Evolutionary conservation across 768 basidiomycete genomes (phyloP).

Genomic region (Tulasnella sp.): DNA sequence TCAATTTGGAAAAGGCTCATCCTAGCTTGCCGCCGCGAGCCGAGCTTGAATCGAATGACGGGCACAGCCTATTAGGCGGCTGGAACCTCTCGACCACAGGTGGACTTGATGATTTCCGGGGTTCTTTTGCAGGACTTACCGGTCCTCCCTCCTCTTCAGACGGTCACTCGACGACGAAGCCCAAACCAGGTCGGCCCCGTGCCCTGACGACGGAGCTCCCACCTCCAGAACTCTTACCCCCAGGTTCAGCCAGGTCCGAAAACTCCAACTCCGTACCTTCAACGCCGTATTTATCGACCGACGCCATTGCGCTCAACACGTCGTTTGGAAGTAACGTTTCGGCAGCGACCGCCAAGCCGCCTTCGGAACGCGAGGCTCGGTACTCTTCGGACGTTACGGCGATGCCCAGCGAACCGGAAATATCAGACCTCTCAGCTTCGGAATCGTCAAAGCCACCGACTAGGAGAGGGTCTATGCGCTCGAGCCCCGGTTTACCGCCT

Average conservation of each 20-base stretch:
- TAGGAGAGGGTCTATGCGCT: not conserved
- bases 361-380: not conserved
- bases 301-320: not conserved
- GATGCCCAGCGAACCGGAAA: not conserved
- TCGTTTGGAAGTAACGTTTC: not conserved
- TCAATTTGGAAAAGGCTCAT: not conserved
- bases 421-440: not conserved
- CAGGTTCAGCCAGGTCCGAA: not conserved
- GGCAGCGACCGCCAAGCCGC: not conserved
- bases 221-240: not conserved
- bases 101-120: slow-evolving; percentile 8
- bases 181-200: not conserved
- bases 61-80: not conserved
- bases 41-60: not conserved
- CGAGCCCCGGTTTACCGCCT: not conserved
- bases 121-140: slow-evolving; percentile 8
- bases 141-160: not conserved
- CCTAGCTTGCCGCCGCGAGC: not conserved
- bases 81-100: not conserved
- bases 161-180: not conserved
- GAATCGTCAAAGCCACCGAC: not conserved
- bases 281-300: not conserved
- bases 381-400: not conserved
- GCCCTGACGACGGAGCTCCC: not conserved
- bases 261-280: not conserved